Evolutionary conservation across 2,329 filamentous ascomycete genomes (phyloP).

Genomic region (Torrubiellomyces zombiae): DNA sequence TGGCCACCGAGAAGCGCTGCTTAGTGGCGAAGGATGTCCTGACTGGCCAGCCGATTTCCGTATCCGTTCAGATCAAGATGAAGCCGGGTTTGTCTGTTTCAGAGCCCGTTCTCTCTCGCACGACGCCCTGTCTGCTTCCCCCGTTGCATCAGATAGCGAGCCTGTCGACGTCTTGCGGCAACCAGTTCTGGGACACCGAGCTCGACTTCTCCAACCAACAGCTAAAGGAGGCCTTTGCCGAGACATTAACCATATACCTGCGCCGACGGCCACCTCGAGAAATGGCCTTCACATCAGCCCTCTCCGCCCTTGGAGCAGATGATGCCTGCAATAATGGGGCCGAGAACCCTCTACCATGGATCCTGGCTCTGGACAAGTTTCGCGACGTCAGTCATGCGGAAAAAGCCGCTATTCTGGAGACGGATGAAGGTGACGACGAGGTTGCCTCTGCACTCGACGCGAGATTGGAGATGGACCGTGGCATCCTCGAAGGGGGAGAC

Average conservation of each 20-base stretch:
- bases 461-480: slow-evolving; percentile 45
- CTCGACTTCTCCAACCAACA: slow-evolving; percentile 55
- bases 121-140: slow-evolving; percentile 44
- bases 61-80: slow-evolving; percentile 52
- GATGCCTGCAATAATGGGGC: too few species aligned
- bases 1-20: slow-evolving; percentile 80
- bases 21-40: slow-evolving; percentile 77
- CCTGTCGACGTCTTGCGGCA: slow-evolving; percentile 42
- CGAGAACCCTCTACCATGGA: slow-evolving; percentile 48
- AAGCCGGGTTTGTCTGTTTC: slow-evolving; percentile 22
- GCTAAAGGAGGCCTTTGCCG: slow-evolving; percentile 43
- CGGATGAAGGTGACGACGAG: slow-evolving; percentile 28
- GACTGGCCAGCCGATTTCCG: slow-evolving; percentile 60
- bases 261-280: slow-evolving; percentile 53
- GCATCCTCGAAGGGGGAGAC: slow-evolving; percentile 24
- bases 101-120: slow-evolving; percentile 22
- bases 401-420: slow-evolving; percentile 41
- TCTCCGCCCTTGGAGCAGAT: slow-evolving; percentile 48
- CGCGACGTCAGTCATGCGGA: slow-evolving; percentile 46
- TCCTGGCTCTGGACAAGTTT: slow-evolving; percentile 48
- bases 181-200: slow-evolving; percentile 65
- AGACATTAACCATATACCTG: slow-evolving; percentile 59
- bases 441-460: slow-evolving; percentile 48
- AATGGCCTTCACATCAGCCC: slow-evolving; percentile 53
- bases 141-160: slow-evolving; percentile 45